phyloP scores from a whole-genome alignment of 352 stramenopile genomes.

The Globisporangium mamillatum region DNA sequence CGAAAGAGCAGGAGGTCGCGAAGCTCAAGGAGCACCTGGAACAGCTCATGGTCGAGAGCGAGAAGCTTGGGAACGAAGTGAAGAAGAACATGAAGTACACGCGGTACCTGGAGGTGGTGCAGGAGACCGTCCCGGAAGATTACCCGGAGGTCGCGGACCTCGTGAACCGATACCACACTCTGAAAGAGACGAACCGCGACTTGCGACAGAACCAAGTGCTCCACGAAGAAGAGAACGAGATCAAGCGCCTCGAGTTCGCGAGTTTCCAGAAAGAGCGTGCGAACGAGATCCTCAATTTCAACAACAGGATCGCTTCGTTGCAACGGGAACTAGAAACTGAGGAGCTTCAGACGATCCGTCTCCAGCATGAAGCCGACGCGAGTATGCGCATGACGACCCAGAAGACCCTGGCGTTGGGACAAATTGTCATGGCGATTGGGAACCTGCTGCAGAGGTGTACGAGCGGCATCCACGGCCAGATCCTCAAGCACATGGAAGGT shows the following conservation, averaged over 20 bases:
- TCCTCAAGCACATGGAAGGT: constrained; percentile 86
- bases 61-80: constrained; percentile 61
- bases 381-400: constrained; percentile 86
- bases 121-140: constrained; percentile 88
- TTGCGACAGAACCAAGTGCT: constrained; percentile 65
- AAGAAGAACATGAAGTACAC: constrained; percentile 87
- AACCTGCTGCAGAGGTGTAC: constrained; percentile 84
- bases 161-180: constrained; percentile 90
- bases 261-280: constrained; percentile 87
- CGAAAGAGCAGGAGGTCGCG: constrained; percentile 87
- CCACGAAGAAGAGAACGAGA: constrained; percentile 87
- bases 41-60: constrained; percentile 59
- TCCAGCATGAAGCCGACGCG: constrained; percentile 89
- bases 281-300: constrained; percentile 92
- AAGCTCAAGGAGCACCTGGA: constrained; percentile 73
- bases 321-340: constrained; percentile 76
- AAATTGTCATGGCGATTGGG: constrained; percentile 88
- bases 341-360: constrained; percentile 60
- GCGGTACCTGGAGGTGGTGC: constrained; percentile 85
- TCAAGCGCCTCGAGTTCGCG: constrained; percentile 75
- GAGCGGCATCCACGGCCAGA: constrained; percentile 82
- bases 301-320: constrained; percentile 88
- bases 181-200: constrained; percentile 90
- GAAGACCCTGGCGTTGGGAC: constrained; percentile 88
- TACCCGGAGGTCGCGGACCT: constrained; percentile 92